Evolutionary conservation across 257 asterid species (phyloP).

Genomic region (Leonotis leonurus): DNA sequence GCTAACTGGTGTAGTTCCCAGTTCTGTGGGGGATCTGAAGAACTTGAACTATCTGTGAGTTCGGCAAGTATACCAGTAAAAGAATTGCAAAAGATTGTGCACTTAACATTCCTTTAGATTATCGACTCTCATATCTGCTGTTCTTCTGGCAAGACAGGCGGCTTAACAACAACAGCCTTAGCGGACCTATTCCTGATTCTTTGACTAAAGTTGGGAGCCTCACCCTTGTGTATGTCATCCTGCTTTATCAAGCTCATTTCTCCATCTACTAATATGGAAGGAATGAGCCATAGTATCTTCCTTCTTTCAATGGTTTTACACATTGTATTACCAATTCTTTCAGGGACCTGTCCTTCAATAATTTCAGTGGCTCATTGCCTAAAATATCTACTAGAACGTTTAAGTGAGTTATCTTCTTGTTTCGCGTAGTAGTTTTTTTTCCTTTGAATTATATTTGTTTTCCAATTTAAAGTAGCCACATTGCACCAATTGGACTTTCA

Average conservation of each 20-base stretch:
- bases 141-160: constrained; percentile 65
- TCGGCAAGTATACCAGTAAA: background rate
- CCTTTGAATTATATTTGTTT: background rate
- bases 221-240: constrained; percentile 58
- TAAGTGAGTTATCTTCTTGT: constrained; percentile 57
- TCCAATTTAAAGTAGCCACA: background rate
- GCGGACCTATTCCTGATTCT: constrained; percentile 64
- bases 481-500: constrained; percentile 28
- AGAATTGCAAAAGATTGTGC: background rate
- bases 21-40: constrained; percentile 56
- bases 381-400: constrained; percentile 78
- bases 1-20: constrained; percentile 63
- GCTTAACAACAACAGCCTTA: constrained; percentile 87
- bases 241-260: background rate
- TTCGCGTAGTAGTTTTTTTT: background rate
- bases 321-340: constrained; percentile 1
- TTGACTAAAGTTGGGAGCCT: constrained; percentile 62
- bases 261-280: background rate
- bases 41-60: constrained; percentile 89
- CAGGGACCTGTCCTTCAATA: constrained; percentile 95
- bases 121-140: constrained; percentile 6
- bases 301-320: background rate
- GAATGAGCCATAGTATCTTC: background rate
- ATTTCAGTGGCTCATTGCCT: constrained; percentile 85
- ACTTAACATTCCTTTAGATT: constrained; percentile 4